Evolutionary conservation across 495 filamentous ascomycete species (phyloP).

Genomic region (Aspergillus ellipticus): DNA sequence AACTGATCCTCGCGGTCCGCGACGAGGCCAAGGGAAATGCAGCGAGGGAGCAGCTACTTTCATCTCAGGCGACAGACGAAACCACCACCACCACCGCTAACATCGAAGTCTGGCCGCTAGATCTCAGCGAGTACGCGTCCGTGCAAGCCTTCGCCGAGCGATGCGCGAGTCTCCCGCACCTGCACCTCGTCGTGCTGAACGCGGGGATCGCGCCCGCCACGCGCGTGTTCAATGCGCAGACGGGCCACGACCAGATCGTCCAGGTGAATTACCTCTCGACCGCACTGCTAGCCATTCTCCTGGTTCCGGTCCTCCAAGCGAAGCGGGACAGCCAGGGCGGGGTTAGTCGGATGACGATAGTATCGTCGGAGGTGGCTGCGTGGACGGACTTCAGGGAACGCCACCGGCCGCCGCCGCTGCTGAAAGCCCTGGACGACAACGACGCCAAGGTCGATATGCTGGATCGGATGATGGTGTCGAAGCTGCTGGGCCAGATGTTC

Average conservation of each 20-base stretch:
- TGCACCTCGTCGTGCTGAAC: slow-evolving; percentile 54
- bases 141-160: slow-evolving; percentile 36
- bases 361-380: slow-evolving; percentile 4
- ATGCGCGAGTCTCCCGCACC: slow-evolving; percentile 26
- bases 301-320: neutral
- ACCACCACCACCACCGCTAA: slow-evolving; percentile 23
- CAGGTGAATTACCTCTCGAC: slow-evolving; percentile 43
- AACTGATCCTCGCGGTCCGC: slow-evolving; percentile 50
- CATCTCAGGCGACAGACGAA: too few species aligned
- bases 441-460: neutral
- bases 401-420: neutral
- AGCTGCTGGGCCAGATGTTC: slow-evolving; percentile 21
- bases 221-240: slow-evolving; percentile 26
- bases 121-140: slow-evolving; percentile 45
- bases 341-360: slow-evolving; percentile 4
- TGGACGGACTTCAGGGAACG: slow-evolving; percentile 13
- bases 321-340: neutral
- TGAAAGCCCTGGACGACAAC: slow-evolving; percentile 6
- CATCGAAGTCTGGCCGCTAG: slow-evolving; percentile 48
- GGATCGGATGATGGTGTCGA: slow-evolving; percentile 15
- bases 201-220: slow-evolving; percentile 38
- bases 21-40: slow-evolving; percentile 34
- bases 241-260: slow-evolving; percentile 36
- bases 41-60: slow-evolving; percentile 33
- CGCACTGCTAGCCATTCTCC: slow-evolving; percentile 2